phyloP scores from a whole-genome alignment of 768 basidiomycete species.

The Artomyces pyxidatus region DNA sequence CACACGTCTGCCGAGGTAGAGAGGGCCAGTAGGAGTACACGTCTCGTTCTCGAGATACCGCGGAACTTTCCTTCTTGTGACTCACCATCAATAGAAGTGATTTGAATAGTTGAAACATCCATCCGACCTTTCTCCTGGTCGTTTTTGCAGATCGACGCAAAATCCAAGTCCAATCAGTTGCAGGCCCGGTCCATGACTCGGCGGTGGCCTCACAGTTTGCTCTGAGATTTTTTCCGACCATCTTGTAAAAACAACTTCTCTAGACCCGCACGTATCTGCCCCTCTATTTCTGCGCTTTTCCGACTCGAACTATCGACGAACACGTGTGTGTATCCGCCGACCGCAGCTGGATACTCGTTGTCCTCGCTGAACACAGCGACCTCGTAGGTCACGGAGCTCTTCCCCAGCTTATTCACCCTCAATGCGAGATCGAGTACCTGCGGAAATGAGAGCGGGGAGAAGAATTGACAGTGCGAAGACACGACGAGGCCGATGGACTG shows the following conservation, averaged over 20 bases:
- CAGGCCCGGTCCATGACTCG: not conserved
- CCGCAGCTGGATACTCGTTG: constrained; percentile 27
- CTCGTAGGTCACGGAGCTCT: constrained; percentile 72
- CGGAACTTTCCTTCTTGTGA: too few relatives aligned
- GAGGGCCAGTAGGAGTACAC: too few relatives aligned
- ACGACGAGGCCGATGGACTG: constrained; percentile 68
- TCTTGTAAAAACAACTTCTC: constrained; percentile 23
- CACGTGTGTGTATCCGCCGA: constrained; percentile 72
- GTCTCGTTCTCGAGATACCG: too few relatives aligned
- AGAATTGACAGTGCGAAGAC: constrained; percentile 74
- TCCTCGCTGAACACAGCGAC: constrained; percentile 61
- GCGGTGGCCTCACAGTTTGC: not conserved
- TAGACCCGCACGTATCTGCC: constrained; percentile 38
- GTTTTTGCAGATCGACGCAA: too few relatives aligned
- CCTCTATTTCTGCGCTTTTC: constrained; percentile 43
- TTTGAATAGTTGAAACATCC: too few relatives aligned
- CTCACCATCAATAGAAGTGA: too few relatives aligned
- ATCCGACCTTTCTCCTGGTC: too few relatives aligned
- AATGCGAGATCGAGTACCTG: constrained; percentile 63
- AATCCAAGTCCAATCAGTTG: too few relatives aligned
- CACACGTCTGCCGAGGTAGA: too few relatives aligned
- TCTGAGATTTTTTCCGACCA: constrained; percentile 6
- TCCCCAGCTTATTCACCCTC: constrained; percentile 58
- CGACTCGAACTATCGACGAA: constrained; percentile 60
- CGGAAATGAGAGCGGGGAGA: constrained; percentile 67